Conservation (phyloP, 2,329 filamentous ascomycete genomes). For the Gremmenia infestans region DNA sequence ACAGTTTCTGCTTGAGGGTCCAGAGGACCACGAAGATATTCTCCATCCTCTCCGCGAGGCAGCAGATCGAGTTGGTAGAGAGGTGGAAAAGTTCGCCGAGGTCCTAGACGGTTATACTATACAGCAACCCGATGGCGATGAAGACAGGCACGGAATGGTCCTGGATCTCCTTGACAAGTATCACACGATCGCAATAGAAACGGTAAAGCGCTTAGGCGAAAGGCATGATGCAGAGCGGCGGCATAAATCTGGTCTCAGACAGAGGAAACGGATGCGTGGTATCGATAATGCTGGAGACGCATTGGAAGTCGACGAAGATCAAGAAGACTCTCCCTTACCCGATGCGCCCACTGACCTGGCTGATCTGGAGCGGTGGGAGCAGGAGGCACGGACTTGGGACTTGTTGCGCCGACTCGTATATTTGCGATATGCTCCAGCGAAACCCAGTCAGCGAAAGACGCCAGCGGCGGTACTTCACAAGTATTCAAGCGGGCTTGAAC, state of each 20-base stretch:
- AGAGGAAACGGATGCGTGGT: conserved; percentile 34
- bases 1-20: conserved; percentile 28
- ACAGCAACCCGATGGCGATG: conserved; percentile 39
- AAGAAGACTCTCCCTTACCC: conserved; percentile 33
- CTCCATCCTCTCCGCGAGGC: conserved; percentile 58
- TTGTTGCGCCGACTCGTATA: conserved; percentile 62
- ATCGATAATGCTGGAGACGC: conserved; percentile 27
- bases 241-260: conserved; percentile 23
- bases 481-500: conserved; percentile 55
- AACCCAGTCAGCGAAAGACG: conserved; percentile 15
- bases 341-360: conserved; percentile 34
- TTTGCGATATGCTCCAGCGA: conserved; percentile 50
- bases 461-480: conserved; percentile 35
- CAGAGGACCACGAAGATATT: conserved; percentile 40
- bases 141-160: conserved; percentile 60
- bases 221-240: conserved; percentile 31
- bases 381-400: conserved; percentile 89
- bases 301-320: conserved; percentile 46
- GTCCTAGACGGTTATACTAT: conserved; percentile 71
- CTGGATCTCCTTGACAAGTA: conserved; percentile 64
- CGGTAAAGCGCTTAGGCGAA: conserved; percentile 40
- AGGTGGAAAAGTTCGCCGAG: conserved; percentile 84
- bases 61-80: conserved; percentile 66
- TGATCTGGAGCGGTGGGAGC: conserved; percentile 63
- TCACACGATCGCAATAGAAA: conserved; percentile 48